A percentile compares a stretch with the other conserved stretches of the same genome.
phyloP scores from a whole-genome alignment of 805 yeast genomes.

The Nakazawaea anatomiae region DNA sequence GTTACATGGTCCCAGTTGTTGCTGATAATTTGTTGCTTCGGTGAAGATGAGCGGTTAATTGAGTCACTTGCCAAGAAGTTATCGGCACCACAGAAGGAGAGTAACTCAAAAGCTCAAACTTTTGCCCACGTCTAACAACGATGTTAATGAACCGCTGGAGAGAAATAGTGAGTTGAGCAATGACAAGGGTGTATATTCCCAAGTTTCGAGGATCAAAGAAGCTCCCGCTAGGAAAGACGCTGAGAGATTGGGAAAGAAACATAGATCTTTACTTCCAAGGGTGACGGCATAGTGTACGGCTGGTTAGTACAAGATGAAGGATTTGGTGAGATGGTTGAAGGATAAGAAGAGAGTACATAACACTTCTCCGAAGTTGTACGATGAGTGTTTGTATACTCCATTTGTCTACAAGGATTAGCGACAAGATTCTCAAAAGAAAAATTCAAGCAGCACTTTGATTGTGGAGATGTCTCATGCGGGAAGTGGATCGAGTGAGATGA shows the following conservation, averaged over 20 bases:
- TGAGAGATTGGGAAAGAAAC: slow-evolving; percentile 82
- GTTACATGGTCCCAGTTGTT: too few species aligned
- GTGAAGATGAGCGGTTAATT: too few species aligned
- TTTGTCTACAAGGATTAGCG: slow-evolving; percentile 81
- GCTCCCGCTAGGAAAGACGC: slow-evolving; percentile 91
- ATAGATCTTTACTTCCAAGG: slow-evolving; percentile 79
- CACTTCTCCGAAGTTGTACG: slow-evolving; percentile 81
- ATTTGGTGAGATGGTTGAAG: slow-evolving; percentile 76
- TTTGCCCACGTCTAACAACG: slow-evolving; percentile 31
- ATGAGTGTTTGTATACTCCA: slow-evolving; percentile 92
- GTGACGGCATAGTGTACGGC: slow-evolving; percentile 97
- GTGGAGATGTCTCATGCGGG: not conserved
- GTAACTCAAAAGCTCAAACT: slow-evolving; percentile 69
- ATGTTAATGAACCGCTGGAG: slow-evolving; percentile 7
- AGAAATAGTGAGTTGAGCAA: slow-evolving; percentile 8
- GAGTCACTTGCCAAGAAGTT: slow-evolving; percentile 40
- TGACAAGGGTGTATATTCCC: slow-evolving; percentile 66
- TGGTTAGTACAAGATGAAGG: slow-evolving; percentile 86
- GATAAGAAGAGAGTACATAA: slow-evolving; percentile 70
- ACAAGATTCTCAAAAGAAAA: slow-evolving; percentile 22
- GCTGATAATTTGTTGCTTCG: too few species aligned
- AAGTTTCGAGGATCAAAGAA: slow-evolving; percentile 78
- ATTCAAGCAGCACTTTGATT: too few species aligned
- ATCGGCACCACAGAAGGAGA: slow-evolving; percentile 62
- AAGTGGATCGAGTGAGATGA: slow-evolving; percentile 25